Base-by-base conservation (phyloP, 768 basidiomycete genomes). In the Kwoniella sp. region DNA sequence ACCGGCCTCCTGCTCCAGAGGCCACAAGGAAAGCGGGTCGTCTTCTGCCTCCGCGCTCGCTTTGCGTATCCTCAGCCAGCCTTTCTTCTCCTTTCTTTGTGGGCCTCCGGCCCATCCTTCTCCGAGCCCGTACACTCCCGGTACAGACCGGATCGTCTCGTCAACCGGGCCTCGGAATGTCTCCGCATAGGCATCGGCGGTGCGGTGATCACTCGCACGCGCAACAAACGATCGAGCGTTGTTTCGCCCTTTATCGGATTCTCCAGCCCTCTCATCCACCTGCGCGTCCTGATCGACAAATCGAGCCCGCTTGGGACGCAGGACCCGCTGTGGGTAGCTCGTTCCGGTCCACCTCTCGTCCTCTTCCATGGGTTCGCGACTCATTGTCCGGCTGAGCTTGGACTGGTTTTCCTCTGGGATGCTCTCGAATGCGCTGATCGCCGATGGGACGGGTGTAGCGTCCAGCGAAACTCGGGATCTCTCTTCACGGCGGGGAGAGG, bases 91-190 rank as follows among this genome's bases (percentile, higher is more conserved):
- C 9, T 28, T 17, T 19, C 31, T 25, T 25, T 59, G 53, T 5
- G 54, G 57, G 37, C 62, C 67, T 19, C 67, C 64, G 28, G 64
- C 64, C 67, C 67, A 69, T 22, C 67, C 67, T 47, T 69, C 67
- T 17, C 67, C 67, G 5, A 69, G 25, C 2, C 67, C 67, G 2
- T 65, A 43, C 11, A 69, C 62, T n/a, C 64, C 67, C 9, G 63
- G 61, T 15, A 49, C 40, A 5, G 59, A 57, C 19, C 67, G 56
- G 11, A 69, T 25, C 17, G 26, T 22, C 9, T 42, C 40, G 32
- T 53, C 51, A 2, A 40, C 44, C n/a, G 42, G 51, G 22, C 26
- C 20, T 20, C 49, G 34, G 20, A 32, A 34, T 17, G 22, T 36
- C 10, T 46, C 43, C 3, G 43, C 36, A 14, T 44, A 39, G 28